Base-by-base conservation (phyloP, 305 asterid species). In the Petunia hybrid region DNA sequence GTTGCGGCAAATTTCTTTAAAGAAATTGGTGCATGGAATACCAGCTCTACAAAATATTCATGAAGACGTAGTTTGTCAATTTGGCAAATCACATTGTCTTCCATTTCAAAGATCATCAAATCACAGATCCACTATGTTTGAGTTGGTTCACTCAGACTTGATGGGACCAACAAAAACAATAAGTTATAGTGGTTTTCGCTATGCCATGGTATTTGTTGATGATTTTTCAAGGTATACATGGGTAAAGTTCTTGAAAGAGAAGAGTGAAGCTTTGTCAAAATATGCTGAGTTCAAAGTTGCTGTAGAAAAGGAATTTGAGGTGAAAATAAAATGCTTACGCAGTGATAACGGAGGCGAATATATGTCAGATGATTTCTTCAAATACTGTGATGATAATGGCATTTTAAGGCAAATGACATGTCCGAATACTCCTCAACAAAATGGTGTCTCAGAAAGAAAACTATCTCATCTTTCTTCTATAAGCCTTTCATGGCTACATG, bases 211-310 rank as follows among this genome's bases (percentile, higher is more conserved):
- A 2, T 8, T 74, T 31, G 77, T 84, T 13, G 83, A 82, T 59
- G 76, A 82, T 5, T 63, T 12, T 40, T 81, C 60, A 4, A 43
- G 82, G 57, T 82, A 35, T 14, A 43, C 76, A 0, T 85, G 76
- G 83, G 63, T 77, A 1, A 35, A 41, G 5, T 85, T 75, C 8
- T 14, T 85, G 16, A 61, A 85, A 68, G 63, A 78, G 60, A 62
- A 82, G 9, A 59, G 45, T 5, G 75, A 82, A 12, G 65, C 70
- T 2, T 3, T 45, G 6, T 55, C 45, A 36, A 82, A 76, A 14
- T 82, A 67, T 59, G 13, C 0, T 35, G 3, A 55, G 10, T 68
- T 82, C 22, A 77, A 42, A 51, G 68, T 1, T 31, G 14, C 0
- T 1, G 31, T 36, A 3, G 71, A 56, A 2, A 42, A 61, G 35